Percentiles rank a stretch among this genome's conserved stretches.
Conservation (phyloP, 2,329 filamentous ascomycete species). For the Calonectria pseudoturangicola region DNA sequence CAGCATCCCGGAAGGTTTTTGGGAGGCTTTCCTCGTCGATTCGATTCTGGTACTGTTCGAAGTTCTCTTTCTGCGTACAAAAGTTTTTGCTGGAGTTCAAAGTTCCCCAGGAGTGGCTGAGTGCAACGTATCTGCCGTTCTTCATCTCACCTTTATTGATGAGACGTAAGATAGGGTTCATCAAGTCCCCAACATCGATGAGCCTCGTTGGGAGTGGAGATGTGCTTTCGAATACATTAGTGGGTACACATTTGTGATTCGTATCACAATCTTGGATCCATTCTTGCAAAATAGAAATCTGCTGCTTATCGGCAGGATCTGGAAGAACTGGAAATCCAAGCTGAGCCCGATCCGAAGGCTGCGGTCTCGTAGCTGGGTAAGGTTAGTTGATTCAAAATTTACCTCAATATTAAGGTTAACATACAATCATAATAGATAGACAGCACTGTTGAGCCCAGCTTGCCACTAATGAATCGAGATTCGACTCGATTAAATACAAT, state of each 20-base stretch:
- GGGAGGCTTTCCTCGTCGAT: neutral
- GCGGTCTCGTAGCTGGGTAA: neutral
- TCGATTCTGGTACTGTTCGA: neutral
- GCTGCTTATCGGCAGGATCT: neutral
- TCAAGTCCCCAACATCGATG: neutral
- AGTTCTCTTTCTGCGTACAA: neutral
- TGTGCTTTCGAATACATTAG: neutral
- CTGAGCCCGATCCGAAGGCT: neutral
- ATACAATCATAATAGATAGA: slow-evolving; percentile 2
- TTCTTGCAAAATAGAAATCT: neutral
- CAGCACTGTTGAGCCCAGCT: neutral
- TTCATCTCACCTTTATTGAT: neutral
- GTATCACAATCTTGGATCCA: neutral
- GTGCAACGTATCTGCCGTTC: neutral
- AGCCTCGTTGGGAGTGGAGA: neutral
- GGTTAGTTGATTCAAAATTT: neutral
- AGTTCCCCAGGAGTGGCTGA: neutral
- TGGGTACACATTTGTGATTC: neutral
- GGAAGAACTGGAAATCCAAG: neutral
- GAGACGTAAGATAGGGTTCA: neutral
- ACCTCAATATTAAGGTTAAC: neutral
- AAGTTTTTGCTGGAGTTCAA: neutral
- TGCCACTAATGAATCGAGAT: neutral
- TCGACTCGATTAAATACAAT: neutral
- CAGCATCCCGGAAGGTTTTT: neutral